Conservation (phyloP, 2,329 filamentous ascomycete species). For the Cercospora janseana region DNA sequence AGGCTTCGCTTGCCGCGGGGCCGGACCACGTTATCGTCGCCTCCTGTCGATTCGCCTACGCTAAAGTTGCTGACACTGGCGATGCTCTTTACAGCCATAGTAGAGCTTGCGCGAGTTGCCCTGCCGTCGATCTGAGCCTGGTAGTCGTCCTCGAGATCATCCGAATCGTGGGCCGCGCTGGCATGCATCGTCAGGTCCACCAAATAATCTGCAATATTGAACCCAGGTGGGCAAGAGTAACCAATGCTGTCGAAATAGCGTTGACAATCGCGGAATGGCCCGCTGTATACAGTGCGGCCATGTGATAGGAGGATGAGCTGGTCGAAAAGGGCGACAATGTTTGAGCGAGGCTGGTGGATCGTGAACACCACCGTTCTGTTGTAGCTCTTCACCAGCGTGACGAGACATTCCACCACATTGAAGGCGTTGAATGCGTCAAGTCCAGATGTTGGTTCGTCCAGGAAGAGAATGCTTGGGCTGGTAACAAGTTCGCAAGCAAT, state of each 20-base stretch:
- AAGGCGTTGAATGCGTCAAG: conserved; percentile 96
- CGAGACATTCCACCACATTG: conserved; percentile 94
- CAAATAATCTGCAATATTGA: conserved; percentile 98
- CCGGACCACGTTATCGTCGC: conserved; percentile 49
- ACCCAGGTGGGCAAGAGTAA: conserved; percentile 89
- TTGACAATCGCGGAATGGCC: conserved; percentile 84
- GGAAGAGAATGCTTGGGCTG: conserved; percentile 92
- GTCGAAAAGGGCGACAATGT: conserved; percentile 96
- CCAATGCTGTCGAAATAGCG: conserved; percentile 88
- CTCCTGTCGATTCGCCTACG: conserved; percentile 55
- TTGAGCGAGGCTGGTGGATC: conserved; percentile 95
- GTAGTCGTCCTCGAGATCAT: conserved; percentile 53
- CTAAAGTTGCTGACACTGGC: conserved; percentile 77
- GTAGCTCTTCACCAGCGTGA: conserved; percentile 91
- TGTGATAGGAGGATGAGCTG: conserved; percentile 86
- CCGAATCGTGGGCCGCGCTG: conserved; percentile 55
- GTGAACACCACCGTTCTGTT: conserved; percentile 97
- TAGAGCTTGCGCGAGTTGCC: conserved; percentile 79
- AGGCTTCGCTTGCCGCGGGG: conserved; percentile 70
- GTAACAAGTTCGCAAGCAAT: conserved; percentile 98
- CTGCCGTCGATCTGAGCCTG: conserved; percentile 61
- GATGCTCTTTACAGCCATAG: conserved; percentile 84
- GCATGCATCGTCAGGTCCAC: conserved; percentile 98
- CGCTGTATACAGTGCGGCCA: conserved; percentile 89
- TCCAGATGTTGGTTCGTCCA: conserved; percentile 95